phyloP scores from a whole-genome alignment of 2,329 filamentous ascomycete species.

The Pseudocercospora macadamiae region DNA sequence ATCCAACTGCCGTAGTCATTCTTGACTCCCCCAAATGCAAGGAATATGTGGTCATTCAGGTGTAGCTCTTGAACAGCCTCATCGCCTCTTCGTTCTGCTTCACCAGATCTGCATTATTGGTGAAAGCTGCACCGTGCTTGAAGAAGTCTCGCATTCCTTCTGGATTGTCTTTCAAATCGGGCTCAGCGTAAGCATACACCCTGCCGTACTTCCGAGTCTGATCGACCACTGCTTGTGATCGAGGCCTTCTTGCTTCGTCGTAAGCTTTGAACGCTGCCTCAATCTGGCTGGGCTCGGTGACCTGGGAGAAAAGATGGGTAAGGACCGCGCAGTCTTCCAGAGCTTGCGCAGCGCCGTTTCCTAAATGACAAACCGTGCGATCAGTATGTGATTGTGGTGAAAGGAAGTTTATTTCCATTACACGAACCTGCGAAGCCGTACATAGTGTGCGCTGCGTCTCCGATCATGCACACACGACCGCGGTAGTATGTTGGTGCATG shows the following conservation, averaged over 20 bases:
- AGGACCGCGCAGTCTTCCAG: constrained; percentile 7
- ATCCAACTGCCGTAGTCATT: no score
- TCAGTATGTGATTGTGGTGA: no score
- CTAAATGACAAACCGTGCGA: no score
- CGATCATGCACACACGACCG: constrained; percentile 10
- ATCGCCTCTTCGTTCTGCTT: constrained; percentile 37
- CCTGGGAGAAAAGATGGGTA: background rate
- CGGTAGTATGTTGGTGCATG: constrained; percentile 1
- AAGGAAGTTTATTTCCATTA: no score
- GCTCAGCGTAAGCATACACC: constrained; percentile 37
- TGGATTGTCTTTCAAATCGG: constrained; percentile 34
- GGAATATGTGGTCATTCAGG: no score
- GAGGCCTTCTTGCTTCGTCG: constrained; percentile 32
- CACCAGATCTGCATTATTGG: constrained; percentile 35
- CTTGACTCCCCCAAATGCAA: no score
- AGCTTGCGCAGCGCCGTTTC: constrained; percentile 11
- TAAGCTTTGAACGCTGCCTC: constrained; percentile 32
- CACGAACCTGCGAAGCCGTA: no score
- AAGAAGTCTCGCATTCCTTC: constrained; percentile 36
- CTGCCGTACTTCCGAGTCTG: constrained; percentile 35
- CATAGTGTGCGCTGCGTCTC: constrained; percentile 11
- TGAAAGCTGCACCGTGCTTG: constrained; percentile 34
- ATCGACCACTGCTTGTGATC: constrained; percentile 36
- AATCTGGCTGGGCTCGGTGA: constrained; percentile 19
- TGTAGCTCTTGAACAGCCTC: constrained; percentile 2